A percentile compares a stretch with the other conserved stretches of the same genome.
These are phyloP conservation scores for Penicillium pancosmium DNA, from an alignment of 495 filamentous ascomycete genomes.

Conservation along the genomic window DNA sequence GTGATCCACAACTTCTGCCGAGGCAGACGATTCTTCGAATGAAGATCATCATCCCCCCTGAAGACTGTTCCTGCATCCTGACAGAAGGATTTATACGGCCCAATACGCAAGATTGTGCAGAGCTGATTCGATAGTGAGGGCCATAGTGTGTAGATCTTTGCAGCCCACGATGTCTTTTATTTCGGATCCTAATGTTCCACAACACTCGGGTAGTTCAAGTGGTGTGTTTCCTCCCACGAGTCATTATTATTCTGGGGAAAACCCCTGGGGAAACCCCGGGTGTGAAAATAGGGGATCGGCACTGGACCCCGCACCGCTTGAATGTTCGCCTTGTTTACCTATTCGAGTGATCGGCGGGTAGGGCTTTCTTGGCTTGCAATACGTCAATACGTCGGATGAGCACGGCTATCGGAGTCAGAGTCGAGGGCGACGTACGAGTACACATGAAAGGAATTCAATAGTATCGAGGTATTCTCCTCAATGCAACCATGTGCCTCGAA, in stretches of 20 bases:
- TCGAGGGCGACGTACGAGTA: too few relatives aligned
- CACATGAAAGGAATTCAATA: too few relatives aligned
- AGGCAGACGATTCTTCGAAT: conserved; percentile 12
- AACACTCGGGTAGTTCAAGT: background rate
- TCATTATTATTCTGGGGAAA: conserved; percentile 5
- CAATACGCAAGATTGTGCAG: background rate
- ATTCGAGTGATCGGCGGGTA: background rate
- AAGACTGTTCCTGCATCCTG: conserved; percentile 6
- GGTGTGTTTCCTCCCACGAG: background rate
- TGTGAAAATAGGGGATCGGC: conserved; percentile 3
- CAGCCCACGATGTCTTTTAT: background rate
- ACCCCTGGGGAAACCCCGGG: conserved; percentile 6
- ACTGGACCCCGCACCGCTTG: conserved; percentile 12
- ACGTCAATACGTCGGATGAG: too few relatives aligned
- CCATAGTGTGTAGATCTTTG: background rate
- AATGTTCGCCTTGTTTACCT: conserved; percentile 1
- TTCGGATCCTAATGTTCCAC: background rate
- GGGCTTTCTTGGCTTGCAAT: background rate
- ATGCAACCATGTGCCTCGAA: too few relatives aligned
- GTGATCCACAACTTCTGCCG: conserved; percentile 14
- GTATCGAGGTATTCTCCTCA: too few relatives aligned
- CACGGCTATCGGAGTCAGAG: too few relatives aligned
- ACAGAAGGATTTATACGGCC: background rate
- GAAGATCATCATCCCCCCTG: conserved; percentile 15
- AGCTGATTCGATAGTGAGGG: background rate